These are phyloP conservation scores for Tritrichomonas foetus DNA, from an alignment of 208 protist genomes.

Conservation along the genomic window DNA sequence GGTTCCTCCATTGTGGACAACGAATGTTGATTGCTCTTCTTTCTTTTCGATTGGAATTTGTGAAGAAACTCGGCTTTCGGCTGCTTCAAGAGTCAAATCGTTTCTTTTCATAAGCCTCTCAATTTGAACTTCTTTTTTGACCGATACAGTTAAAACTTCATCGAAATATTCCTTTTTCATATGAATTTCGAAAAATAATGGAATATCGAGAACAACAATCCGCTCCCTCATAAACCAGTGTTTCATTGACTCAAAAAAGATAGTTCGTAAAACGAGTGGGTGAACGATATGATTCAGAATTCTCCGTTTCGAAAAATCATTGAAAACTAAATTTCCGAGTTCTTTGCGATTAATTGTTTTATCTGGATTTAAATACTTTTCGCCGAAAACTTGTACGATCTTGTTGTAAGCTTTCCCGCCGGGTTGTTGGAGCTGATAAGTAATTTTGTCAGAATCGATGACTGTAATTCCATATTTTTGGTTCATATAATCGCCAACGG, in stretches of 20 bases:
- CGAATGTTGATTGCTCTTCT: not conserved
- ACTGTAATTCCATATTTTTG: not conserved
- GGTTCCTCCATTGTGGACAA: not conserved
- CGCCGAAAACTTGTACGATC: not conserved
- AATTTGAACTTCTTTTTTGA: not conserved
- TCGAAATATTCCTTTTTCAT: not conserved
- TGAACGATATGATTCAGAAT: not conserved
- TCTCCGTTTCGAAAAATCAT: not conserved
- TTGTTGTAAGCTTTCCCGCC: not conserved
- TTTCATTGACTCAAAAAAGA: not conserved
- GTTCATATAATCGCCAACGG: not conserved
- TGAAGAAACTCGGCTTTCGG: not conserved
- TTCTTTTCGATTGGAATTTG: conserved; percentile 15
- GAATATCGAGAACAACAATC: conserved; percentile 6
- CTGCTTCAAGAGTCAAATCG: not conserved
- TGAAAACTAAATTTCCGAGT: not conserved
- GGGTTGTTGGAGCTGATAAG: not conserved
- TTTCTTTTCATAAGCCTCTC: conserved; percentile 22
- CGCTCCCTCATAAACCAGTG: not conserved
- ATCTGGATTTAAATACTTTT: not conserved
- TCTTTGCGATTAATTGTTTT: not conserved
- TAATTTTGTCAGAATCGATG: not conserved
- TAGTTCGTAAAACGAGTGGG: not conserved
- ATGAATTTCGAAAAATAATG: not conserved
- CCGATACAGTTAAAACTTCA: not conserved